These are phyloP conservation scores for Rehmannia glutinosa DNA, from an alignment of 257 asterid species.

Conservation along the genomic window DNA sequence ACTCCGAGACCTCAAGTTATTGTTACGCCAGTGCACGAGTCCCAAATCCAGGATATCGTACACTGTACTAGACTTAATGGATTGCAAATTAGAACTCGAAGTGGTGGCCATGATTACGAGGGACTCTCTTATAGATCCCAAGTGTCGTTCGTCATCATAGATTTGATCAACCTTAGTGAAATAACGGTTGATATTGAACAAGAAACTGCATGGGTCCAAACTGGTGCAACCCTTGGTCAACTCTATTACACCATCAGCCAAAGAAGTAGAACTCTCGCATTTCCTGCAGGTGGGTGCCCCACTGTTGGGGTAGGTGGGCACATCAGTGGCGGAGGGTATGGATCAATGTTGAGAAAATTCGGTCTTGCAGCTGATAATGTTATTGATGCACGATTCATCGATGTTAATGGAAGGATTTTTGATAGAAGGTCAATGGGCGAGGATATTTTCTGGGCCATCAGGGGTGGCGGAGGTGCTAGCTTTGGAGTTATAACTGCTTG, in stretches of 20 bases:
- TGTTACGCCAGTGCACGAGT: background rate
- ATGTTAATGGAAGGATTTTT: background rate
- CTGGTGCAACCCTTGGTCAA: background rate
- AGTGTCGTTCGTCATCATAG: background rate
- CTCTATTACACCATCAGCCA: background rate
- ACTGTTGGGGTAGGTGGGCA: background rate
- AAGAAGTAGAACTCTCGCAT: background rate
- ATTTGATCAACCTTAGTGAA: background rate
- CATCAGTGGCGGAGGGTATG: constrained; percentile 8
- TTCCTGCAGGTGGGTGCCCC: constrained; percentile 1
- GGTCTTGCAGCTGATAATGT: constrained; percentile 15
- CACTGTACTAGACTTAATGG: background rate
- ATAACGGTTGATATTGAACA: background rate
- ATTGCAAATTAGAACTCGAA: background rate
- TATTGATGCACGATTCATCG: background rate
- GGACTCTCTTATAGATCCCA: background rate
- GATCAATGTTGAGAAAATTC: background rate
- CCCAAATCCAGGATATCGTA: background rate
- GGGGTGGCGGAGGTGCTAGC: constrained; percentile 10
- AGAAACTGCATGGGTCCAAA: background rate
- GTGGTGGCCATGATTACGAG: constrained; percentile 6
- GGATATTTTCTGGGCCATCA: constrained; percentile 18
- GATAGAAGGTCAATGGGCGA: background rate
- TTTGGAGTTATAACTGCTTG: constrained; percentile 4
- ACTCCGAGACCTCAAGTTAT: background rate